These are phyloP conservation scores for Jimgerdemannia flammicorona DNA, from an alignment of 192 early-diverging fungal species.

Conservation along the genomic window DNA sequence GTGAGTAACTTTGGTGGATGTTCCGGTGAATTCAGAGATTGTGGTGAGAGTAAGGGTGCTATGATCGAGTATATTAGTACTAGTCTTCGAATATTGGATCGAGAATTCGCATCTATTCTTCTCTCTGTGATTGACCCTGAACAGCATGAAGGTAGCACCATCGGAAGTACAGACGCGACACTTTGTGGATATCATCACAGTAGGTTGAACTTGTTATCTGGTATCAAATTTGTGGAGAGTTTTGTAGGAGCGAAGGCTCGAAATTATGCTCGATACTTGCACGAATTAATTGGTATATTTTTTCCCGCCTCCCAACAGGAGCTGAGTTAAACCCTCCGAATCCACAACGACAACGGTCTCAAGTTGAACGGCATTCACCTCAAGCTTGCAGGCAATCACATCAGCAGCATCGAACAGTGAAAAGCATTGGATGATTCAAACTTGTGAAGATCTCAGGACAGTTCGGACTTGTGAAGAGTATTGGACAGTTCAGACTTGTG, in stretches of 20 bases:
- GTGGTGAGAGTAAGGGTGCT: no score
- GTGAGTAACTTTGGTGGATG: no score
- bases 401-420: slow-evolving; percentile 68
- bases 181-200: slow-evolving; percentile 81
- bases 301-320: slow-evolving; percentile 51
- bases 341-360: slow-evolving; percentile 72
- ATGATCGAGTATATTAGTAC: no score
- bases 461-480: no score
- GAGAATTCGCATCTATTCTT: neutral
- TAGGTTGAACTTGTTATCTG: slow-evolving; percentile 9
- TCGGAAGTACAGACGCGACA: slow-evolving; percentile 89
- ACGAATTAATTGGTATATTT: no score
- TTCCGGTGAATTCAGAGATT: neutral
- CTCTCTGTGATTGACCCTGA: neutral
- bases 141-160: slow-evolving; percentile 70
- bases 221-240: no score
- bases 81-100: no score
- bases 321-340: slow-evolving; percentile 75
- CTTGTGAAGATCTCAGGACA: no score
- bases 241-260: no score
- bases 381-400: slow-evolving; percentile 92
- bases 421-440: no score
- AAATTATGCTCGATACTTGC: no score
- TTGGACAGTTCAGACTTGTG: no score
- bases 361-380: slow-evolving; percentile 92